Evolutionary conservation across 2,329 filamentous ascomycete genomes (phyloP).

Genomic region (Colletotrichum chlorophyti): DNA sequence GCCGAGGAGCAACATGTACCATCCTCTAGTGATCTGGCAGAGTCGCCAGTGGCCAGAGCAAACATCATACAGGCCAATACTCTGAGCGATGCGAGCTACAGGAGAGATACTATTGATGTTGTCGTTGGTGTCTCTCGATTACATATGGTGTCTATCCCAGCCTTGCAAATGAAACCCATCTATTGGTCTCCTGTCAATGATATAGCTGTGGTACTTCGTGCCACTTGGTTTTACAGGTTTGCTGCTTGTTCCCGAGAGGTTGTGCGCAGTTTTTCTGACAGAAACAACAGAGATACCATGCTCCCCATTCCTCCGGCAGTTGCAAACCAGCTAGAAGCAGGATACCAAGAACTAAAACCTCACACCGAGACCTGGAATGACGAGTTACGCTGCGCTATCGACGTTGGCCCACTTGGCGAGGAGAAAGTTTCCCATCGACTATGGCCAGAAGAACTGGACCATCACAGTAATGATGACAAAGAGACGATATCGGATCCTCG

Average conservation of each 20-base stretch:
- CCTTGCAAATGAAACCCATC: conserved; percentile 90
- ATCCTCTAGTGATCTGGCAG: neutral
- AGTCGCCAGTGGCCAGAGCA: neutral
- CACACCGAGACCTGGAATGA: conserved; percentile 95
- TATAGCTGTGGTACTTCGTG: conserved; percentile 79
- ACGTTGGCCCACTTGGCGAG: conserved; percentile 88
- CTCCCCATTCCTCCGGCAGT: conserved; percentile 83
- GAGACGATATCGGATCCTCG: conserved; percentile 38
- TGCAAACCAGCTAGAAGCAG: conserved; percentile 91
- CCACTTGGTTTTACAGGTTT: conserved; percentile 93
- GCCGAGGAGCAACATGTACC: neutral
- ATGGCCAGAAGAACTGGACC: conserved; percentile 69
- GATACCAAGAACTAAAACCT: conserved; percentile 83
- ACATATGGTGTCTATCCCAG: conserved; percentile 85
- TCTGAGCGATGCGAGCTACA: conserved; percentile 8
- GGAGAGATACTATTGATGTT: conserved; percentile 58
- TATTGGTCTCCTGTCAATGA: conserved; percentile 98
- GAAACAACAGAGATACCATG: conserved; percentile 74
- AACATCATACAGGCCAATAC: neutral
- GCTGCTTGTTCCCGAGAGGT: conserved; percentile 23
- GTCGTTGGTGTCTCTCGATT: conserved; percentile 89
- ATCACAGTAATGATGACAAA: conserved; percentile 29
- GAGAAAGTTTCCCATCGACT: conserved; percentile 86
- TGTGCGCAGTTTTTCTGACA: neutral
- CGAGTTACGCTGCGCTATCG: conserved; percentile 87